A percentile compares a stretch with the other conserved stretches of the same genome.
Conservation (phyloP, 2,329 filamentous ascomycete genomes). For the Ascosphaera aggregata region DNA sequence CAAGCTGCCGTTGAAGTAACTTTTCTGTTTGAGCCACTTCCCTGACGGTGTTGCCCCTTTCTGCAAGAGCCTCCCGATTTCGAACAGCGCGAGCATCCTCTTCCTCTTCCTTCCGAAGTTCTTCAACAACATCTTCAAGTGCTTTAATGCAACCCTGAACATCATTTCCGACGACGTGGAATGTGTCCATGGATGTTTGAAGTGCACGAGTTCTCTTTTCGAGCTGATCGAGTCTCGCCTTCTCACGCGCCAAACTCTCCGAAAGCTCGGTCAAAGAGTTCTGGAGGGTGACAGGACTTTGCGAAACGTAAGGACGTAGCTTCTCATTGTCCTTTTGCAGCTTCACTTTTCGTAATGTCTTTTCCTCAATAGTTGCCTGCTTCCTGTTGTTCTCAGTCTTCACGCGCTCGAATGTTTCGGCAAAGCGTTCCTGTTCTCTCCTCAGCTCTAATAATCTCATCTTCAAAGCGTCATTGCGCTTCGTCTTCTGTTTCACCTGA, state of each 20-base stretch:
- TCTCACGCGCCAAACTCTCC: constrained; percentile 54
- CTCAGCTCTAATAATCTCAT: constrained; percentile 57
- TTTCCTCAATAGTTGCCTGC: constrained; percentile 33
- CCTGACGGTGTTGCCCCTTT: constrained; percentile 68
- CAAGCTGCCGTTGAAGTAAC: constrained; percentile 59
- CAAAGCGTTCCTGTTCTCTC: constrained; percentile 60
- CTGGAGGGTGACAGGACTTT: constrained; percentile 68
- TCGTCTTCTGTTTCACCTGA: constrained; percentile 62
- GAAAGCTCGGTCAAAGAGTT: constrained; percentile 59
- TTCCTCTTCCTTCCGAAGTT: constrained; percentile 77
- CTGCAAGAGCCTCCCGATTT: constrained; percentile 69
- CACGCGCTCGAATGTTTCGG: constrained; percentile 58
- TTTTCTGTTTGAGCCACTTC: constrained; percentile 80
- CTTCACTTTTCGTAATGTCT: constrained; percentile 30
- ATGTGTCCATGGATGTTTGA: constrained; percentile 80
- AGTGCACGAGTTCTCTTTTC: constrained; percentile 73
- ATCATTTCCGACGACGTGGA: constrained; percentile 60
- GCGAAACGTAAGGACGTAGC: constrained; percentile 72
- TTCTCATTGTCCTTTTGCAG: constrained; percentile 72
- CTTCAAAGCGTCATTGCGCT: constrained; percentile 71
- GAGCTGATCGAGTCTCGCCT: constrained; percentile 62
- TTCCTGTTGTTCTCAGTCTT: constrained; percentile 60
- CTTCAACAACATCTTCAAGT: constrained; percentile 64
- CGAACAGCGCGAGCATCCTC: constrained; percentile 57
- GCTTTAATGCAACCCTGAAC: constrained; percentile 75